Percentiles rank a stretch among this genome's conserved stretches.
Evolutionary conservation across 345 rosid genomes (phyloP).

Genomic region (Erucastrum elatum): DNA sequence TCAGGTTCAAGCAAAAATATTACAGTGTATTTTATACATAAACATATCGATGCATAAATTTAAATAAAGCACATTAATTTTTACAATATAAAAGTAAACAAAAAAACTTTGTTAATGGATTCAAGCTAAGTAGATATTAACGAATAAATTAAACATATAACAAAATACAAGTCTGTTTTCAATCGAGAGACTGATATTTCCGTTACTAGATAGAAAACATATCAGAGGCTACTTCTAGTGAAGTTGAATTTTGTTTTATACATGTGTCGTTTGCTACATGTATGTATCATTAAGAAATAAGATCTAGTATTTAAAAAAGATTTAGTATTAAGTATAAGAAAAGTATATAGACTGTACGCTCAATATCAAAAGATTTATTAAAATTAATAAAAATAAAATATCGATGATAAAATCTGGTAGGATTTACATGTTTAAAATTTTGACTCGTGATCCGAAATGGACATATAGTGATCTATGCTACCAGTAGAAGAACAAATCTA

Average conservation of each 20-base stretch:
- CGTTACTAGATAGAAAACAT: not conserved
- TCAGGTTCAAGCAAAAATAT: not conserved
- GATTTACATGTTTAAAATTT: not conserved
- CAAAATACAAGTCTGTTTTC: not conserved
- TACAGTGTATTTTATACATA: not conserved
- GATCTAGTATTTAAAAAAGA: not conserved
- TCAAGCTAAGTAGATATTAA: not conserved
- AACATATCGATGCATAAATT: not conserved
- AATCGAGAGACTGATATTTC: not conserved
- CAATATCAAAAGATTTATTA: not conserved
- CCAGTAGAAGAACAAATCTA: not conserved
- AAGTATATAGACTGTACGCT: not conserved
- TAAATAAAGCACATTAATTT: not conserved
- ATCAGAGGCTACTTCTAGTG: not conserved
- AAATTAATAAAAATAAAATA: not conserved
- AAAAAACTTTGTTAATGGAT: not conserved
- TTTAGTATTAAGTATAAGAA: no score
- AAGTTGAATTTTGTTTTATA: not conserved
- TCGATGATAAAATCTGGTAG: not conserved
- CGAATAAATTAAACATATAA: not conserved
- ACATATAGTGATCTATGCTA: not conserved
- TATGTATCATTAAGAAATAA: not conserved
- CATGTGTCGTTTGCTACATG: not conserved
- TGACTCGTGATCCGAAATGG: not conserved
- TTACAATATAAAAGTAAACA: not conserved